Percentiles rank a stretch among this genome's conserved stretches.
These are phyloP conservation scores for Crucibulum laeve DNA, from an alignment of 768 basidiomycete species.

Conservation along the genomic window DNA sequence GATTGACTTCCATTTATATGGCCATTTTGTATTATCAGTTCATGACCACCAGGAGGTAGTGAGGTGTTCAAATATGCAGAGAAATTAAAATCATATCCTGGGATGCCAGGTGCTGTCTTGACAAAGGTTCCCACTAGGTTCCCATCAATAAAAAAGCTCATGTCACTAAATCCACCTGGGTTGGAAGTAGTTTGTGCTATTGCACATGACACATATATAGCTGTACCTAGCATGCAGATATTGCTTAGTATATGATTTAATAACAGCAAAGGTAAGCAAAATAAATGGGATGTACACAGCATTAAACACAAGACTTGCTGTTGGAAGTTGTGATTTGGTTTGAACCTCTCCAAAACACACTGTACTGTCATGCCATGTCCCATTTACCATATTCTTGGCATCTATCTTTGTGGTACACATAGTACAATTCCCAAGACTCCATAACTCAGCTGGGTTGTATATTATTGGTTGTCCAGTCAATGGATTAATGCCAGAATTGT, in stretches of 20 bases:
- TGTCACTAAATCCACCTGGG: constrained; percentile 25
- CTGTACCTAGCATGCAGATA: too few species aligned
- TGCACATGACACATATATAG: constrained; percentile 38
- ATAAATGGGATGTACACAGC: too few species aligned
- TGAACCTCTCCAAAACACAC: too few species aligned
- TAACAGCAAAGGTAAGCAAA: too few species aligned
- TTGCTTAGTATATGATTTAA: too few species aligned
- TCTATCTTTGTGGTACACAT: not conserved
- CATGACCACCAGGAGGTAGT: constrained; percentile 23
- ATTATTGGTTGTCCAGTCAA: not conserved
- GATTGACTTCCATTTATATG: constrained; percentile 20
- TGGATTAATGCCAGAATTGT: not conserved
- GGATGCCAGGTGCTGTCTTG: constrained; percentile 11
- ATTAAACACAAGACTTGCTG: too few species aligned
- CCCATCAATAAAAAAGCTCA: constrained; percentile 34
- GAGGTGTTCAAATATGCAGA: constrained; percentile 26
- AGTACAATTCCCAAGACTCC: not conserved
- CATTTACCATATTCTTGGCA: not conserved
- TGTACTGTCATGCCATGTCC: not conserved
- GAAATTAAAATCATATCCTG: constrained; percentile 26
- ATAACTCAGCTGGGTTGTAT: not conserved
- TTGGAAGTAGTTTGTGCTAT: constrained; percentile 17
- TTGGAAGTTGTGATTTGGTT: too few species aligned
- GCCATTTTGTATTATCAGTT: constrained; percentile 28
- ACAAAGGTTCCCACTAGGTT: constrained; percentile 22